Evolutionary conservation across 2,329 filamentous ascomycete genomes (phyloP).

Genomic region (Scolecobasidium constrictum): DNA sequence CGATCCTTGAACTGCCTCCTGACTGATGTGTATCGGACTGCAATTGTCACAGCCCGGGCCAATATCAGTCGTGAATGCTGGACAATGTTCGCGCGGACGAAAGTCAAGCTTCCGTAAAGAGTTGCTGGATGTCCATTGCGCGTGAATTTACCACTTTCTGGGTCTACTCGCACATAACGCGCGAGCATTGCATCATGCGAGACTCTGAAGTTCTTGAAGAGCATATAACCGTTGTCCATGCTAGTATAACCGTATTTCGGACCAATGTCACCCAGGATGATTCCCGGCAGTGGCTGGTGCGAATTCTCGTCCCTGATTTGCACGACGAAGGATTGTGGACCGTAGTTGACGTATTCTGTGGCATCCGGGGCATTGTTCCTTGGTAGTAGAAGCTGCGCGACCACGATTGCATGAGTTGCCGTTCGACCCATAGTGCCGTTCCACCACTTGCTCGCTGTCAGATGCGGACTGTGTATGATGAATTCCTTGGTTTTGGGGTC

Average conservation of each 20-base stretch:
- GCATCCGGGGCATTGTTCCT: slow-evolving; percentile 14
- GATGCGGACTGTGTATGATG: slow-evolving; percentile 38
- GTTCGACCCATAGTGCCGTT: slow-evolving; percentile 41
- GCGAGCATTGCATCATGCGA: slow-evolving; percentile 39
- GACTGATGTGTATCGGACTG: slow-evolving; percentile 39
- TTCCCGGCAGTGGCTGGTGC: slow-evolving; percentile 34
- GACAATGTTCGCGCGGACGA: slow-evolving; percentile 35
- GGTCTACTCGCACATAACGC: slow-evolving; percentile 37
- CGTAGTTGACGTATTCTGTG: slow-evolving; percentile 28
- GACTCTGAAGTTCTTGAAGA: slow-evolving; percentile 37
- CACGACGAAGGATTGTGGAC: slow-evolving; percentile 42
- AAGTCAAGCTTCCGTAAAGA: slow-evolving; percentile 40
- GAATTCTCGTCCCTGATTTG: slow-evolving; percentile 40
- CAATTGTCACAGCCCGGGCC: slow-evolving; percentile 41
- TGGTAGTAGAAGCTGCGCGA: slow-evolving; percentile 40
- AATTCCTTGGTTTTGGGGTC: slow-evolving; percentile 35
- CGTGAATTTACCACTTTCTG: slow-evolving; percentile 33
- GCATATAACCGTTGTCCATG: slow-evolving; percentile 45
- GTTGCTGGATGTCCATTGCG: slow-evolving; percentile 37
- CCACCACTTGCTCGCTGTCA: slow-evolving; percentile 46
- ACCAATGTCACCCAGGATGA: slow-evolving; percentile 43
- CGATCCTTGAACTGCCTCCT: slow-evolving; percentile 40
- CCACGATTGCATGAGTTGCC: slow-evolving; percentile 45
- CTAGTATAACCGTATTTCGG: slow-evolving; percentile 44
- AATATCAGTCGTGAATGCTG: slow-evolving; percentile 42